Base-by-base conservation (phyloP, 2,329 filamentous ascomycete genomes). In the Neonectria magnoliae region DNA sequence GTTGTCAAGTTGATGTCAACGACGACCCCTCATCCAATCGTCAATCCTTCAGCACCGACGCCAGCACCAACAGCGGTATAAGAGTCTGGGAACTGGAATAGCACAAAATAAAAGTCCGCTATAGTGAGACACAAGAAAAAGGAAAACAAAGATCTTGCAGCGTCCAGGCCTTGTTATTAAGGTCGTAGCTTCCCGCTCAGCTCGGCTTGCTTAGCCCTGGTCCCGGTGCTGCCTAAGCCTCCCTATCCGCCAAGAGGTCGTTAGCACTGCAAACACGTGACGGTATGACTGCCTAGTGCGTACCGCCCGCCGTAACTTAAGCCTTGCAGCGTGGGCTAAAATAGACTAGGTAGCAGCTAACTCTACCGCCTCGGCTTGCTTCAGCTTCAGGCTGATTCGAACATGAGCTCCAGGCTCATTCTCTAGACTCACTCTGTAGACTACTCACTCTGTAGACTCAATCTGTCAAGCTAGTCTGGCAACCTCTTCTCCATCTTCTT, bases 171-270 rank as follows among this genome's bases (percentile, higher is more conserved):
- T 29, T 41, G 54, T 41, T 29, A 42, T 42, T 42, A 18, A 41
- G 29, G 48, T 50, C 38, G 45, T 31, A 56, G 63, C 68, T 71
- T 57, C 72, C 72, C 58, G 64, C 69, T 72, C 53, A 65, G 59
- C 63, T 59, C 59, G 53, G 62, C 47, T 54, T 47, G 62, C 47
- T 54, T 47, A 57, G 29, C 60, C 54, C 16, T 10, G 9, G 29
- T 29, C 29, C 29, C 29, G 29, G 71, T 73, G 71, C 69, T 73
- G 71, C 71, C 71, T 73, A 73, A 71, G 65, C 70, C 60, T 70
- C 56, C 36, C 31, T 45, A 25, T 53, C n/a, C 47, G 41, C 51
- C 59, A 62, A 51, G 44, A 59, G 61, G 57, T 50, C 56, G 47
- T 29, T 29, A 25, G 25, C 25, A 10, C 57, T 41, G 16, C 36